These are phyloP conservation scores for Colletotrichum cereale DNA, from an alignment of 2,329 filamentous ascomycete genomes.

Conservation along the genomic window DNA sequence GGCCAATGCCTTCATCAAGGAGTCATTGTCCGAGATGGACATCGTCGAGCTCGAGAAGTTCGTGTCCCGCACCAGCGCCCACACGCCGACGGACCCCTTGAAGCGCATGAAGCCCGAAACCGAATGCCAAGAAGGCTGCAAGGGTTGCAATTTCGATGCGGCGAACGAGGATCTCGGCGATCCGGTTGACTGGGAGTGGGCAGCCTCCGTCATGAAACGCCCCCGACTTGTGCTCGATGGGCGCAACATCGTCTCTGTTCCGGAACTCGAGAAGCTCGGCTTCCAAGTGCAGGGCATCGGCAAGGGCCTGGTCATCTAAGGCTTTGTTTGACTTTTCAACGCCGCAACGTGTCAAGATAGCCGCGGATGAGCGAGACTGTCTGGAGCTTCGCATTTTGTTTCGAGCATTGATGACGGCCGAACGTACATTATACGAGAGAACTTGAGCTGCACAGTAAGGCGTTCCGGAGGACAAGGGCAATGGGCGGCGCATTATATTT, in stretches of 20 bases:
- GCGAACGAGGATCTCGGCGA: conserved; percentile 50
- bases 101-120: conserved; percentile 53
- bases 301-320: conserved; percentile 58
- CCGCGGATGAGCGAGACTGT: conserved; percentile 5
- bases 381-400: conserved; percentile 15
- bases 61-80: conserved; percentile 45
- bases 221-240: conserved; percentile 42
- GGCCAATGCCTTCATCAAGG: conserved; percentile 38
- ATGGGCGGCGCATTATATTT: conserved; percentile 30
- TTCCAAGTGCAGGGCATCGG: conserved; percentile 55
- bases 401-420: conserved; percentile 21
- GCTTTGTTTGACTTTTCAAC: neutral
- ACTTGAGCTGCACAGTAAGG: conserved; percentile 30
- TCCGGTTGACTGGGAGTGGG: conserved; percentile 65
- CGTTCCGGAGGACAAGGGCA: conserved; percentile 31
- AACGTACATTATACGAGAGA: conserved; percentile 27
- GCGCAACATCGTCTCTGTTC: conserved; percentile 39
- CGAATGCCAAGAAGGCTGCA: conserved; percentile 62
- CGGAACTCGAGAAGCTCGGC: conserved; percentile 49
- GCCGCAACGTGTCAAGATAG: neutral
- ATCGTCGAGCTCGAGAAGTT: conserved; percentile 46
- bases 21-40: conserved; percentile 46
- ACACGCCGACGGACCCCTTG: conserved; percentile 60
- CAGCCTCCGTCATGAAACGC: conserved; percentile 41
- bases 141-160: conserved; percentile 55